These are phyloP conservation scores for Eleusine coracana DNA, from an alignment of 176 grass and related monocot genomes.

Conservation along the genomic window DNA sequence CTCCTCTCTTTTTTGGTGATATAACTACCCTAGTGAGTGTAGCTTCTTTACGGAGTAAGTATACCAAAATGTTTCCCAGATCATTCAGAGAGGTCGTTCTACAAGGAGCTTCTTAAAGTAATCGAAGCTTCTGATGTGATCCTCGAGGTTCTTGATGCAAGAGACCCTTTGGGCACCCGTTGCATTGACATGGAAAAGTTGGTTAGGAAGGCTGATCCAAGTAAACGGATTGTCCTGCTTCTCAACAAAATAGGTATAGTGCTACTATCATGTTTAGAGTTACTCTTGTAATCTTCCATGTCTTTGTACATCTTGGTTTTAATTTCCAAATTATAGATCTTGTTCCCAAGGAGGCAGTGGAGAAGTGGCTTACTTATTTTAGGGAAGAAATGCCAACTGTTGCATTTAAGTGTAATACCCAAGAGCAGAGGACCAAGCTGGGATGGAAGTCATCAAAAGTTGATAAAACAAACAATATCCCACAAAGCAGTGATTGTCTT, in stretches of 20 bases:
- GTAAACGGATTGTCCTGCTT: constrained; percentile 82
- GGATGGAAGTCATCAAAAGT: constrained; percentile 90
- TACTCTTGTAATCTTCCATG: neutral
- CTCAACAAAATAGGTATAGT: constrained; percentile 89
- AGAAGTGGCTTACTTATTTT: constrained; percentile 90
- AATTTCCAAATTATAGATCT: constrained; percentile 59
- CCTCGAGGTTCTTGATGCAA: constrained; percentile 92
- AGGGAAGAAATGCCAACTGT: constrained; percentile 87
- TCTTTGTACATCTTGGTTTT: neutral
- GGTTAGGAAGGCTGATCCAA: constrained; percentile 73
- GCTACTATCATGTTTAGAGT: neutral
- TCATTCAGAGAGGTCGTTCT: constrained; percentile 92
- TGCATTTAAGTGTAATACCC: constrained; percentile 96
- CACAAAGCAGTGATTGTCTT: constrained; percentile 93
- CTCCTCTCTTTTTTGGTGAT: neutral
- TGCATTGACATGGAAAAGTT: constrained; percentile 89
- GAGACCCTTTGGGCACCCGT: constrained; percentile 71
- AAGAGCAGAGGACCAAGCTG: constrained; percentile 89
- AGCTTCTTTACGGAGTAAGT: neutral
- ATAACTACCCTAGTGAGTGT: neutral
- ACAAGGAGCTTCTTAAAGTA: constrained; percentile 97
- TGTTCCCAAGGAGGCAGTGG: constrained; percentile 72
- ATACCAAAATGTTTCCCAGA: constrained; percentile 43
- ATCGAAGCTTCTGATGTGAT: constrained; percentile 89
- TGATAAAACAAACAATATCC: constrained; percentile 64